These are phyloP conservation scores for Ustilago bromivora DNA, from an alignment of 1,284 basidiomycete species.

Conservation along the genomic window DNA sequence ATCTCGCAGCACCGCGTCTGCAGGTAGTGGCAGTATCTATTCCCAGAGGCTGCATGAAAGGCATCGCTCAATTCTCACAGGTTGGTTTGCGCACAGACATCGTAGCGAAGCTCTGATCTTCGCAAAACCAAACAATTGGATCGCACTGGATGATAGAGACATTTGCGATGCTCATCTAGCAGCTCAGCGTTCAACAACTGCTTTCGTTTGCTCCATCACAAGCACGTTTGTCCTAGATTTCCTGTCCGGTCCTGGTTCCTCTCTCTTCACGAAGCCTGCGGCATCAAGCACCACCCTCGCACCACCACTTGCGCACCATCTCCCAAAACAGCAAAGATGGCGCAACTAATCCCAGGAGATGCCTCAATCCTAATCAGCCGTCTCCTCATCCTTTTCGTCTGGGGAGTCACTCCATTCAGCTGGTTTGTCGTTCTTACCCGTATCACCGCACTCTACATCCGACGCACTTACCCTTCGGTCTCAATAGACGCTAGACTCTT, in stretches of 20 bases:
- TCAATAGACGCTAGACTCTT: slow-evolving; percentile 21
- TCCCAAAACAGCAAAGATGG: slow-evolving; percentile 16
- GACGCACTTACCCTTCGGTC: slow-evolving; percentile 8
- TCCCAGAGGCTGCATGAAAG: too few species aligned
- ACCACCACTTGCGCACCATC: not conserved
- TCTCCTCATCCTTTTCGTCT: slow-evolving; percentile 50
- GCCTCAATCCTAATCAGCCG: slow-evolving; percentile 51
- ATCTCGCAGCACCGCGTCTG: not conserved
- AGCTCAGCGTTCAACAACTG: not conserved
- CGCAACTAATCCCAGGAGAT: slow-evolving; percentile 49
- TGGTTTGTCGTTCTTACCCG: slow-evolving; percentile 49
- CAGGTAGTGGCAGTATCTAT: not conserved
- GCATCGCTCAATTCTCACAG: too few species aligned
- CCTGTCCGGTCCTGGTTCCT: too few species aligned
- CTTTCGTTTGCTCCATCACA: not conserved
- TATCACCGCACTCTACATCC: slow-evolving; percentile 12
- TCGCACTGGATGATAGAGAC: not conserved
- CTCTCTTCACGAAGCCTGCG: too few species aligned
- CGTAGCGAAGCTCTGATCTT: not conserved
- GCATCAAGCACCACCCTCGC: not conserved
- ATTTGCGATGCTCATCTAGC: not conserved
- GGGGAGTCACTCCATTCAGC: slow-evolving; percentile 58
- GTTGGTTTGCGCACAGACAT: not conserved
- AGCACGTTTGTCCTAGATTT: not conserved
- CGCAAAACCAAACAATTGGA: not conserved